Evolutionary conservation across 306 rosid genomes (phyloP).

Genomic region (Cucumis hystrix): DNA sequence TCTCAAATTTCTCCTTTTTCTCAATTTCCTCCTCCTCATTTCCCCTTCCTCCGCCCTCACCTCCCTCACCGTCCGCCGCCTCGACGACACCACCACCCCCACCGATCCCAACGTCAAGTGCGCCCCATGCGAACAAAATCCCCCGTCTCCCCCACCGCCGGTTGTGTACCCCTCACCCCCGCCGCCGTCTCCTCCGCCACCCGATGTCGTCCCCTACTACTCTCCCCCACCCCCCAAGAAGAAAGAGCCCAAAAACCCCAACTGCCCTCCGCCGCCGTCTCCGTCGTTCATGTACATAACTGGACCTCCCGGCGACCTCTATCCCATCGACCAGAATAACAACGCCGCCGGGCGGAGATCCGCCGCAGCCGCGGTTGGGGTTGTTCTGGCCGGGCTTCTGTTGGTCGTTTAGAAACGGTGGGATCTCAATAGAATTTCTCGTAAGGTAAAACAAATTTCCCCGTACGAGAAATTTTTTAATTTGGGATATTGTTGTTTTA

Average conservation of each 20-base stretch:
- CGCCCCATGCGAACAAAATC: not conserved
- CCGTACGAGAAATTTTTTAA: not conserved
- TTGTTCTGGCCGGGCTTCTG: not conserved
- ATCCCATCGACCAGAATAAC: not conserved
- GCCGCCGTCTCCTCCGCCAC: constrained; percentile 5
- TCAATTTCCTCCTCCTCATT: not conserved
- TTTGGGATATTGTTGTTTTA: not conserved
- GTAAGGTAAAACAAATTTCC: not conserved
- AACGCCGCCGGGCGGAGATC: not conserved
- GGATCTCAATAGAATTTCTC: not conserved
- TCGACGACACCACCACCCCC: constrained; percentile 2
- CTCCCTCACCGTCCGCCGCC: not conserved
- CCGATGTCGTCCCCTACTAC: not conserved
- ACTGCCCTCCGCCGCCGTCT: not conserved
- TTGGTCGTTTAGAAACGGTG: not conserved
- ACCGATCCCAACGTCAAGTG: not conserved
- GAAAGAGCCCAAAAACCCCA: not conserved
- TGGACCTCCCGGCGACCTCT: constrained; percentile 4
- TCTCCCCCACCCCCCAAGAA: constrained; percentile 5
- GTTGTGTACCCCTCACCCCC: not conserved
- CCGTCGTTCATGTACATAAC: not conserved
- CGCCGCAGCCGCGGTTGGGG: not conserved
- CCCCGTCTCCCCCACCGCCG: not conserved
- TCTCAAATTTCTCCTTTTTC: not conserved
- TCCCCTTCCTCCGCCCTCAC: not conserved